A percentile compares a stretch with the other conserved stretches of the same genome.
phyloP scores from a whole-genome alignment of 306 rosid species.

The Ziziphus jujuba region DNA sequence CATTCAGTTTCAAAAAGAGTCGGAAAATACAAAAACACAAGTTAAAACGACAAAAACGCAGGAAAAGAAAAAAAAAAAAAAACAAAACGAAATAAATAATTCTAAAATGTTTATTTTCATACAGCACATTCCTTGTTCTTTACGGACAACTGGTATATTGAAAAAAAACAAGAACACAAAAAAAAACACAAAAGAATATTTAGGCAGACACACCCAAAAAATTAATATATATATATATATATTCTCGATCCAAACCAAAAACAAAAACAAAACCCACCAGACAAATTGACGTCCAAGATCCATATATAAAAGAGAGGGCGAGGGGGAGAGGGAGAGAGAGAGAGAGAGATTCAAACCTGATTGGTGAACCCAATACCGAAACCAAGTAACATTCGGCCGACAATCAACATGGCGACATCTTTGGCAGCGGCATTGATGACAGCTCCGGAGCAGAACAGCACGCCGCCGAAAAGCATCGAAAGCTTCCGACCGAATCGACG shows the following conservation, averaged over 20 bases:
- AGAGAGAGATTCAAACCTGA: constrained; percentile 67
- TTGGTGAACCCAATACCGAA: constrained; percentile 91
- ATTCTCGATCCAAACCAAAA: background rate
- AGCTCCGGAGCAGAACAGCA: constrained; percentile 71
- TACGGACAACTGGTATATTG: background rate
- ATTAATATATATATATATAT: background rate
- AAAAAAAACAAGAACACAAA: background rate
- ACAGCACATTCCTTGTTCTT: constrained; percentile 9
- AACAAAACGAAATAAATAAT: background rate
- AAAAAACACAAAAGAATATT: constrained; percentile 3
- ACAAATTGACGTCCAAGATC: background rate
- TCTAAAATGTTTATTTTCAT: background rate
- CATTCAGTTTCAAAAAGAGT: background rate
- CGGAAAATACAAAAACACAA: constrained; percentile 1
- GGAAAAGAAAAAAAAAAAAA: background rate
- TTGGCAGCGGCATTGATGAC: constrained; percentile 66
- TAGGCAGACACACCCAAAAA: constrained; percentile 10
- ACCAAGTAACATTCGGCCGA: constrained; percentile 91
- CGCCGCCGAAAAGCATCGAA: constrained; percentile 85
- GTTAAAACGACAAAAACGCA: constrained; percentile 19
- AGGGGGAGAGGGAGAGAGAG: no score
- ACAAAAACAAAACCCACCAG: background rate
- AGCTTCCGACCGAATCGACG: constrained; percentile 67
- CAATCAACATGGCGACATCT: constrained; percentile 65
- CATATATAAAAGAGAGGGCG: background rate